Evolutionary conservation across 202 grass and related monocot species (phyloP).

Genomic region (Elaeis oleifera): DNA sequence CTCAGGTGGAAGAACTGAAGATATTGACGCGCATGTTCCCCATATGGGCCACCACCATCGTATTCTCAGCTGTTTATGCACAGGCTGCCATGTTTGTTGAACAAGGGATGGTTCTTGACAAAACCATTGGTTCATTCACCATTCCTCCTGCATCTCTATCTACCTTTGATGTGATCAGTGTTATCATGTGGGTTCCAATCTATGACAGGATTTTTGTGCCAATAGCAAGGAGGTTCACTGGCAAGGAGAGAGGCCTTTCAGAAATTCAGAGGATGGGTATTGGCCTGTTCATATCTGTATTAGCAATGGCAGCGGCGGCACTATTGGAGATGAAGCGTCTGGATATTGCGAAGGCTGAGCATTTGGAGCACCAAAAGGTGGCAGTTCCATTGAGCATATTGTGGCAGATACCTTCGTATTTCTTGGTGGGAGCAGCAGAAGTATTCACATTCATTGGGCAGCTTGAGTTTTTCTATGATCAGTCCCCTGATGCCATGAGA

Average conservation of each 20-base stretch:
- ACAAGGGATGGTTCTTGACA: slow-evolving; percentile 86
- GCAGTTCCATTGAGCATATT: slow-evolving; percentile 67
- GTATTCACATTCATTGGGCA: slow-evolving; percentile 73
- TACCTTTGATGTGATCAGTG: slow-evolving; percentile 61
- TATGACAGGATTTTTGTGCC: slow-evolving; percentile 65
- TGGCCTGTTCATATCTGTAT: slow-evolving; percentile 56
- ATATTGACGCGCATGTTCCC: slow-evolving; percentile 77
- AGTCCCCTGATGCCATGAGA: slow-evolving; percentile 86
- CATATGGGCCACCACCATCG: slow-evolving; percentile 65
- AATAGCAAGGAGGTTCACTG: slow-evolving; percentile 52
- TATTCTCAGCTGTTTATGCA: slow-evolving; percentile 71
- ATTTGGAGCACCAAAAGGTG: slow-evolving; percentile 45
- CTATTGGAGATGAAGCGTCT: slow-evolving; percentile 60
- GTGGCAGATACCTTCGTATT: slow-evolving; percentile 88
- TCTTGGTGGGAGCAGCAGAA: slow-evolving; percentile 64
- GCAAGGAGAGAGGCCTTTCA: slow-evolving; percentile 71
- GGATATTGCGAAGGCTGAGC: slow-evolving; percentile 42
- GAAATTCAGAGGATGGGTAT: slow-evolving; percentile 77
- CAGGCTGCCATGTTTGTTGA: slow-evolving; percentile 78
- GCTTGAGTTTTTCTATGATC: slow-evolving; percentile 75
- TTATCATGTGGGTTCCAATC: slow-evolving; percentile 65
- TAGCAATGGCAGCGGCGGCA: slow-evolving; percentile 52
- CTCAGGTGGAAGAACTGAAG: slow-evolving; percentile 93
- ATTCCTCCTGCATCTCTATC: slow-evolving; percentile 78
- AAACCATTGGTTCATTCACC: slow-evolving; percentile 47